Conservation (phyloP, 2,329 filamentous ascomycete species). For the Fusarium duplospermum region DNA sequence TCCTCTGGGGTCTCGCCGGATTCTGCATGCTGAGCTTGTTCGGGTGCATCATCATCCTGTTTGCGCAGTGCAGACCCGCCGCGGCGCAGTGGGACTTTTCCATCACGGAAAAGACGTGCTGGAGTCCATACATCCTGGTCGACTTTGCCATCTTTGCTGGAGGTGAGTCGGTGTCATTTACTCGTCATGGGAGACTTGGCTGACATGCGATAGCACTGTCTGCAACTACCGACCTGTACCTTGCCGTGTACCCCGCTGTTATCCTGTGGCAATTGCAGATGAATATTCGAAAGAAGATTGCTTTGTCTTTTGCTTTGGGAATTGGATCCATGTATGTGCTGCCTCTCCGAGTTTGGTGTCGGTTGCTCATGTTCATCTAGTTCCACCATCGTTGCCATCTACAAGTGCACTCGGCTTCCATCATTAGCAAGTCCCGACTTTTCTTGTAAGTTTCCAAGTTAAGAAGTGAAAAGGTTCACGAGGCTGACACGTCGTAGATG, state of each 20-base stretch:
- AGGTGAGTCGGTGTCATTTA: slow-evolving; percentile 40
- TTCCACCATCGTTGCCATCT: slow-evolving; percentile 44
- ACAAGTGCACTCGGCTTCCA: slow-evolving; percentile 52
- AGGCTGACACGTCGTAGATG: slow-evolving; percentile 16
- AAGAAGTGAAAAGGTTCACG: accelerated
- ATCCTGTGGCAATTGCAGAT: slow-evolving; percentile 53
- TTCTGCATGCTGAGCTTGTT: slow-evolving; percentile 47
- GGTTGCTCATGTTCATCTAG: slow-evolving; percentile 9
- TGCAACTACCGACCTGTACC: slow-evolving; percentile 54
- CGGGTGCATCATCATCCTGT: slow-evolving; percentile 53
- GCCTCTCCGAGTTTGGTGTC: neutral
- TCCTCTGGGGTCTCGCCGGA: slow-evolving; percentile 52
- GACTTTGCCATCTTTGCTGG: slow-evolving; percentile 55
- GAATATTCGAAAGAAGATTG: slow-evolving; percentile 54
- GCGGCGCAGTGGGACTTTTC: slow-evolving; percentile 53
- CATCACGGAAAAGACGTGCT: slow-evolving; percentile 49
- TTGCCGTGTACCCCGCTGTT: slow-evolving; percentile 55
- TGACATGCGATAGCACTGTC: slow-evolving; percentile 43
- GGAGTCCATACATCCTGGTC: slow-evolving; percentile 51
- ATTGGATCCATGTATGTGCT: slow-evolving; percentile 52
- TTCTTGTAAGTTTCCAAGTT: slow-evolving; percentile 25
- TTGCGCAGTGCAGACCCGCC: slow-evolving; percentile 56
- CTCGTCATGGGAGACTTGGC: neutral
- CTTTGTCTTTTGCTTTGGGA: slow-evolving; percentile 51
- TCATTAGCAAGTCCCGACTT: slow-evolving; percentile 41